Evolutionary conservation across 495 filamentous ascomycete genomes (phyloP), one percentile per base, ranked within the genome.

Genomic region (Rostrohypoxylon terebratum): DNA sequence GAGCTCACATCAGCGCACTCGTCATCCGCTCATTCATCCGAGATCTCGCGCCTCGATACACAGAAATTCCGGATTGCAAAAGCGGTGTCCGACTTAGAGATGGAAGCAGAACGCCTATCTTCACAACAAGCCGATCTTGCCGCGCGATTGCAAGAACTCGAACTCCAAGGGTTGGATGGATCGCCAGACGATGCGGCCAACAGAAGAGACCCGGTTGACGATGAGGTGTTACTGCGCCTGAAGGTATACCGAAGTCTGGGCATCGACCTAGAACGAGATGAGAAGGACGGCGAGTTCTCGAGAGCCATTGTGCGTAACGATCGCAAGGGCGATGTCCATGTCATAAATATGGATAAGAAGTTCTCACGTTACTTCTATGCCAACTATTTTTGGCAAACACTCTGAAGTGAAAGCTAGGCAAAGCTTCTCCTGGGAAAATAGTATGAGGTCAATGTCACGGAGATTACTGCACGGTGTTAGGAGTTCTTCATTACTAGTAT

Each of bases 61-160:
- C 91, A 97, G 77, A 98, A 98, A 80, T 99, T 98, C 80, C 91
- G 93, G 59, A 88, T 93, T 63, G 96, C 96, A 6, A 99, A 99
- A 80, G 87, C 90, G 9, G 93, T 91, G 0, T 89, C 89, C 0
- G 96, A 98, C 74, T 82, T 95, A 1, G 96, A 99, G 82, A 94
- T 95, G 77, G 94, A 97, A 78, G 90, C 91, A 31, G 95, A 98
- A 80, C 86, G 95, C 2, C 83, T 99, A 40, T 90, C 94, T 73
- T 87, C 88, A 23, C 94, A 98, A 78, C 81, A 95, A 36, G 92
- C 90, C 44, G 88, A 92, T 76, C 81, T 97, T 62, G 90, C 90
- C 69, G 89, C 88, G 55, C 83, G 90, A 45, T 77, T 98, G 77
- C 91, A 92, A 36, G 93, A 94, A 75, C 79, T 98, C 36, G 96